phyloP scores from a whole-genome alignment of 805 yeast genomes.

The Priceomyces haplophilus region DNA sequence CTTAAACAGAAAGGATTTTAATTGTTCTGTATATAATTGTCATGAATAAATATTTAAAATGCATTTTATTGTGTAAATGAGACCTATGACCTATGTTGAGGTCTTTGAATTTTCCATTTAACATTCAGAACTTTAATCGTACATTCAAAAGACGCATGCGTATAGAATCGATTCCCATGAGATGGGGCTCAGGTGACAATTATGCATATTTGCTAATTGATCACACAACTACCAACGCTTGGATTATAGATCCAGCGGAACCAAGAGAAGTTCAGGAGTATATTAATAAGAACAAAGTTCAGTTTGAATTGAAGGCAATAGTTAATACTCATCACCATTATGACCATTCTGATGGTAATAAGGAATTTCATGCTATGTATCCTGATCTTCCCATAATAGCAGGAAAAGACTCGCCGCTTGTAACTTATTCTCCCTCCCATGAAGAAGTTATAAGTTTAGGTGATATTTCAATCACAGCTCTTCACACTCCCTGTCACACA shows the following conservation, averaged over 20 bases:
- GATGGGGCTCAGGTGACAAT: slow-evolving; percentile 94
- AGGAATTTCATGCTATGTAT: slow-evolving; percentile 36
- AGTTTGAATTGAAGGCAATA: slow-evolving; percentile 62
- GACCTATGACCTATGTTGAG: background rate
- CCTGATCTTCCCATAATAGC: slow-evolving; percentile 67
- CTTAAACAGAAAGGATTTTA: too few species aligned
- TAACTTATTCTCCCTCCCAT: slow-evolving; percentile 68
- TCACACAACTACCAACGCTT: slow-evolving; percentile 59
- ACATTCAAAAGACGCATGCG: slow-evolving; percentile 62
- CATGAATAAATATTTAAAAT: background rate
- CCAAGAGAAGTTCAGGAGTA: slow-evolving; percentile 59
- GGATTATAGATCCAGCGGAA: slow-evolving; percentile 92
- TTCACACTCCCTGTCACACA: slow-evolving; percentile 97
- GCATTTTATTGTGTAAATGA: background rate
- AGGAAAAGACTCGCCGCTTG: slow-evolving; percentile 77
- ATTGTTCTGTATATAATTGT: too few species aligned
- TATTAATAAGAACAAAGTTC: slow-evolving; percentile 40
- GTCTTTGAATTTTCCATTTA: background rate
- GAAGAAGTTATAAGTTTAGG: slow-evolving; percentile 64
- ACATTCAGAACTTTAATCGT: background rate
- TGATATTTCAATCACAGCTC: slow-evolving; percentile 63
- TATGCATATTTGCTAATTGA: slow-evolving; percentile 80
- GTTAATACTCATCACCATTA: slow-evolving; percentile 96
- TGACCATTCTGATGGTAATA: slow-evolving; percentile 92
- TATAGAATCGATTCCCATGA: slow-evolving; percentile 78